A percentile compares a stretch with the other conserved stretches of the same genome.
Evolutionary conservation across 163 green algal species (phyloP).

Genomic region (Chloromonas sp.): DNA sequence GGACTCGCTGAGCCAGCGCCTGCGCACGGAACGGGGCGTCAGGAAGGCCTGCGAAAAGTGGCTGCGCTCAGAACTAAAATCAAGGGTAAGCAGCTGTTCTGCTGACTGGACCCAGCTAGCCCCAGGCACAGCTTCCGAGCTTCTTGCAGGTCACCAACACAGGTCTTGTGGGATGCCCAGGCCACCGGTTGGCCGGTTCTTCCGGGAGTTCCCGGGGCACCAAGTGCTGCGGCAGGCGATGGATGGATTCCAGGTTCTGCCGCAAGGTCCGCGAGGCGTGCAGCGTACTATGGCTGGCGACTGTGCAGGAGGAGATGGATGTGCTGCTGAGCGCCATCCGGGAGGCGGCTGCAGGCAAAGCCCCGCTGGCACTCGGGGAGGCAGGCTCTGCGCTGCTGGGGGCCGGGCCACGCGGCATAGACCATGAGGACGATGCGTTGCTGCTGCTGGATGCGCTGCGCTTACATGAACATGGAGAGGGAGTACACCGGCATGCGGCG

Average conservation of each 20-base stretch:
- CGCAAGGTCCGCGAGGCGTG: no score
- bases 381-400: not conserved
- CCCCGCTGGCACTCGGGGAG: not conserved
- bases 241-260: no score
- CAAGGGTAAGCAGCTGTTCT: slow-evolving; percentile 7
- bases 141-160: not conserved
- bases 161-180: not conserved
- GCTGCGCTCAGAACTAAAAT: slow-evolving; percentile 47
- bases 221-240: no score
- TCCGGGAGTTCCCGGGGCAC: not conserved
- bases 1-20: slow-evolving; percentile 31
- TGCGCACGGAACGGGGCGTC: slow-evolving; percentile 41
- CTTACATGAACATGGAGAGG: not conserved
- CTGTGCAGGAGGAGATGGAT: slow-evolving; percentile 35
- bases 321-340: slow-evolving; percentile 35
- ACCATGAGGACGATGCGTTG: not conserved
- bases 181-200: not conserved
- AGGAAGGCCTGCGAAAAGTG: slow-evolving; percentile 54
- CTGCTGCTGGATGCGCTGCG: not conserved
- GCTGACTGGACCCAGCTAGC: no score
- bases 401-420: not conserved
- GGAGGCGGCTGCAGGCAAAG: slow-evolving; percentile 11
- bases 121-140: no score
- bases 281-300: not conserved
- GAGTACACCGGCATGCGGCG: not conserved